Evolutionary conservation across 2,329 filamentous ascomycete species (phyloP), one percentile per base, ranked within the genome.

Genomic region (Exophiala lecanii-corni): DNA sequence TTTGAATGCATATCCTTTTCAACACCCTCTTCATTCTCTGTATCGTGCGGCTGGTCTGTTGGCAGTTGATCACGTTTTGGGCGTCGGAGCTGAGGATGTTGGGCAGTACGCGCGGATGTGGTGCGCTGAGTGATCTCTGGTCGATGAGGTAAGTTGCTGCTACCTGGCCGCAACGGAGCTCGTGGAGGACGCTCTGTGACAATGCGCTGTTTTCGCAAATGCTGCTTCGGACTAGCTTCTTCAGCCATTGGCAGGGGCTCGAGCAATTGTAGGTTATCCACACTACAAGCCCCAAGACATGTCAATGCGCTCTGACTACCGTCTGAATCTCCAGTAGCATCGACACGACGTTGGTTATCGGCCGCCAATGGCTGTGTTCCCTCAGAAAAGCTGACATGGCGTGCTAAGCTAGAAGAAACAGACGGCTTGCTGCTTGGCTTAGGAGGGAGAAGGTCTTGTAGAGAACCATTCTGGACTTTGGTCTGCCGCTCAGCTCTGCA

Each of bases 1-100:
- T 16, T 12, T 7, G 48, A 26, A 16, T 39, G 19, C 5, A 19
- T 23, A 7, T 46, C 40, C 19, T 41, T 43, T 21, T 51, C 49
- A 38, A 40, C 42, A n/a, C 34, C 28, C 12, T 34, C 28, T 16
- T 44, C 26, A 10, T 41, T 42, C 20, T 36, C 34, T 28, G 43
- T 17, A n/a, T n/a, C n/a, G n/a, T n/a, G n/a, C n/a, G n/a, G n/a
- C 3, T 43, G 20, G n/a, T 31, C 45, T 17, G 30, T 19, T 20
- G 45, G 37, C 23, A 51, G 15, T 20, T 19, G 37, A 5, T 46
- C 15, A 19, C 13, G 32, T 10, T 43, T 35, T 18, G 20, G 15
- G 9, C 33, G 26, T 12, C 16, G 32, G 16, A 25, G 20, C 5
- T 13, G 10, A 7, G 21, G 12, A 18, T 23, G 16, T 15, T 33